Conservation (phyloP, 768 basidiomycete genomes). For the Lepiota venenata region DNA sequence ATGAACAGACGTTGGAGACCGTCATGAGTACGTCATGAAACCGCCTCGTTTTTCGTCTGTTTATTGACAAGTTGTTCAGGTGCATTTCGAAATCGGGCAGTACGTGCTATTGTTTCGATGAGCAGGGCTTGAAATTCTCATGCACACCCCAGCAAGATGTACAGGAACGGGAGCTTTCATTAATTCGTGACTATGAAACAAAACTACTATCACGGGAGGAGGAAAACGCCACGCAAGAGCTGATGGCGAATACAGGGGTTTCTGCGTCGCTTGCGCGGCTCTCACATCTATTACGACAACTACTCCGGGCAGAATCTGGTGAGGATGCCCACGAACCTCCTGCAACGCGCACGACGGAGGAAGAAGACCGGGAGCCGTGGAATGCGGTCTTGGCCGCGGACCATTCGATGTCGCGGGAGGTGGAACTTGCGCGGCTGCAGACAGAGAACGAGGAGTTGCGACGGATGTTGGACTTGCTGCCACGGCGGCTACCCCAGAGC, state of each 20-base stretch:
- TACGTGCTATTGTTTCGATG: conserved; percentile 37
- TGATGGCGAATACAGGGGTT: conserved; percentile 59
- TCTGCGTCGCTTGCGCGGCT: conserved; percentile 69
- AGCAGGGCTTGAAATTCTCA: conserved; percentile 9
- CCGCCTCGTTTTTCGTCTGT: not conserved
- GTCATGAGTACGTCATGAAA: conserved; percentile 68
- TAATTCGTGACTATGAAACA: conserved; percentile 89
- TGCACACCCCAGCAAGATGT: conserved; percentile 68
- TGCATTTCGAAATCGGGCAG: conserved; percentile 84
- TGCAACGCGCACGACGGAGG: conserved; percentile 22
- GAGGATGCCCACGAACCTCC: conserved; percentile 43
- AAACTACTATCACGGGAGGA: conserved; percentile 77
- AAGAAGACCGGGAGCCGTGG: conserved; percentile 41
- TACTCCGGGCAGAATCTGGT: conserved; percentile 67
- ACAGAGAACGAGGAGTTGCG: conserved; percentile 84
- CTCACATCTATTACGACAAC: conserved; percentile 63
- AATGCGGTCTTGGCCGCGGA: conserved; percentile 45
- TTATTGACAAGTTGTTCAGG: conserved; percentile 24
- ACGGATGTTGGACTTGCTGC: conserved; percentile 57
- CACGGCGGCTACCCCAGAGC: conserved; percentile 14
- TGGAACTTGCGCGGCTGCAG: conserved; percentile 84
- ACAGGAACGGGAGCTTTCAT: conserved; percentile 85
- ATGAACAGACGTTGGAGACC: conserved; percentile 92
- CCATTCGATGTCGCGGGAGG: conserved; percentile 84
- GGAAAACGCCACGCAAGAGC: conserved; percentile 53